Conservation (phyloP, 192 early-diverging fungal genomes). For the Spinellus fusiger region DNA sequence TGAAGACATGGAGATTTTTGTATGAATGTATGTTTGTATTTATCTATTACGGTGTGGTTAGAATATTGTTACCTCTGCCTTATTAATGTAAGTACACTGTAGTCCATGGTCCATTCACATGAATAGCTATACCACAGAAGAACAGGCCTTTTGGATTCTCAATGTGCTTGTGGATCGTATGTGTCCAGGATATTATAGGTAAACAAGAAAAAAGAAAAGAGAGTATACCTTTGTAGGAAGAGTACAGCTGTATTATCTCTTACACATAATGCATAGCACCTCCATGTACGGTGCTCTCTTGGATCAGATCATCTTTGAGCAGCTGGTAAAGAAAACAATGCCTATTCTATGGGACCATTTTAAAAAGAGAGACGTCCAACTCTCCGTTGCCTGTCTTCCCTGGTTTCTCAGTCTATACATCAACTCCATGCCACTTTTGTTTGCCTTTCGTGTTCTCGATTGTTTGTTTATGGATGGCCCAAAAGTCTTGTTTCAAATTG, state of each 20-base stretch:
- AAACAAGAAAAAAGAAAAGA: neutral
- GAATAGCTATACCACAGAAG: conserved; percentile 67
- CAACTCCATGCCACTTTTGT: conserved; percentile 78
- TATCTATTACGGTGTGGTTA: too few species aligned
- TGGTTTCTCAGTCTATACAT: conserved; percentile 90
- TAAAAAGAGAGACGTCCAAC: conserved; percentile 73
- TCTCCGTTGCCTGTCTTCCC: conserved; percentile 83
- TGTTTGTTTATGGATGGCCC: conserved; percentile 58
- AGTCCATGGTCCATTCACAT: neutral
- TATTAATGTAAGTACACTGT: conserved; percentile 51
- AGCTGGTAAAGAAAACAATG: conserved; percentile 74
- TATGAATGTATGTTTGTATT: neutral
- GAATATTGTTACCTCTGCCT: conserved; percentile 81
- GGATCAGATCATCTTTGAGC: conserved; percentile 84
- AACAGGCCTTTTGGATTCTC: conserved; percentile 87
- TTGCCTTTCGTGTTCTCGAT: conserved; percentile 74
- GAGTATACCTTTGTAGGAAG: too few species aligned
- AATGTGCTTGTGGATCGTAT: conserved; percentile 71
- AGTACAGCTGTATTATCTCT: too few species aligned
- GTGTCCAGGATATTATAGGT: conserved; percentile 56
- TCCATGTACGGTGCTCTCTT: conserved; percentile 89
- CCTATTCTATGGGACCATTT: conserved; percentile 69
- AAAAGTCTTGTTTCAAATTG: conserved; percentile 1
- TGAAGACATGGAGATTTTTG: neutral
- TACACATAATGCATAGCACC: conserved; percentile 78